Evolutionary conservation across 208 protist genomes (phyloP).

Genomic region (Phytomonas sp.): DNA sequence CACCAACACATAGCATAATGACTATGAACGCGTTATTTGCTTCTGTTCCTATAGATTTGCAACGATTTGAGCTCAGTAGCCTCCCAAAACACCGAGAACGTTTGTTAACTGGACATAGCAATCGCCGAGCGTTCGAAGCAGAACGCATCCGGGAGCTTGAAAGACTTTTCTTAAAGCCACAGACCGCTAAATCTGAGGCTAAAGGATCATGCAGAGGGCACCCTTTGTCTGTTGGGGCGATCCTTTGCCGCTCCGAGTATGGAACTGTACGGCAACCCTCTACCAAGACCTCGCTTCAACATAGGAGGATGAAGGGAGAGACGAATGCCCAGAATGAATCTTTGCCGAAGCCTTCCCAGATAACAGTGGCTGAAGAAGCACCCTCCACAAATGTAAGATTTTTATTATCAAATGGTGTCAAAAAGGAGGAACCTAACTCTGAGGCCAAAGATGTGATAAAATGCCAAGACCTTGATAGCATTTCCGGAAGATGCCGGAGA

Average conservation of each 20-base stretch:
- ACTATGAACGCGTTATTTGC: not conserved
- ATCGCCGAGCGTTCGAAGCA: not conserved
- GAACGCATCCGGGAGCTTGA: not conserved
- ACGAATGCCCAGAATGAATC: not conserved
- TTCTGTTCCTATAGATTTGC: slow-evolving; percentile 8
- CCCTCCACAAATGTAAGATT: not conserved
- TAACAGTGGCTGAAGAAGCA: not conserved
- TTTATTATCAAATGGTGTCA: not conserved
- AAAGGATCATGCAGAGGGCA: not conserved
- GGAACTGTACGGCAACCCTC: not conserved
- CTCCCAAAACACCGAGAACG: slow-evolving; percentile 24
- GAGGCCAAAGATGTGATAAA: not conserved
- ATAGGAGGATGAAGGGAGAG: not conserved
- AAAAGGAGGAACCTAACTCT: not conserved
- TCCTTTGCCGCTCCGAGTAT: not conserved
- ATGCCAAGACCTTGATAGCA: not conserved
- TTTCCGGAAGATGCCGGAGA: slow-evolving; percentile 8
- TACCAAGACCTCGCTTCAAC: not conserved
- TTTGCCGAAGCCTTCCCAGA: not conserved
- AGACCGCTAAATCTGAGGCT: not conserved
- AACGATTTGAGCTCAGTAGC: slow-evolving; percentile 16
- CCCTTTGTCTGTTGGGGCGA: not conserved
- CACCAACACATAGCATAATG: not conserved
- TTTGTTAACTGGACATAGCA: slow-evolving; percentile 2
- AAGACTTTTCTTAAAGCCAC: not conserved